Evolutionary conservation across 1,139 yeast species (phyloP).

Genomic region (Yamadazyma dushanensis): DNA sequence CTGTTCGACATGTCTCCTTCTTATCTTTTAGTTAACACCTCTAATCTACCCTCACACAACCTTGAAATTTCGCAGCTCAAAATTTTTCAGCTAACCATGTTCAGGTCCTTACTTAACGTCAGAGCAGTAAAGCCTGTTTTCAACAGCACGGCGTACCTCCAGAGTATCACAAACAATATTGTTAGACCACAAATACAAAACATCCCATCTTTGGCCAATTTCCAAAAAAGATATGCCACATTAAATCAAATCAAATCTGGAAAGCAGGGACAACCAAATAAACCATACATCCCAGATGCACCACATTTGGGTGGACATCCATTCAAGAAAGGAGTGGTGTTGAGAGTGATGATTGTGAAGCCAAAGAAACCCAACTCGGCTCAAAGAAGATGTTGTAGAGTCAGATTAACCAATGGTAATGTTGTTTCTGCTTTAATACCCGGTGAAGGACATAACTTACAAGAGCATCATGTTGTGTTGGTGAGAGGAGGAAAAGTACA

Average conservation of each 20-base stretch:
- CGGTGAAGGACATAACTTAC: slow-evolving; percentile 98
- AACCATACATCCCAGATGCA: slow-evolving; percentile 52
- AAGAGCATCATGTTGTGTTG: slow-evolving; percentile 94
- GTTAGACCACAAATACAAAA: neutral
- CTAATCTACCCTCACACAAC: no score
- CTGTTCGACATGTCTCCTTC: no score
- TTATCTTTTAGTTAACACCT: no score
- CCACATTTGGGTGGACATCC: slow-evolving; percentile 86
- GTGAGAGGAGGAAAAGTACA: slow-evolving; percentile 98
- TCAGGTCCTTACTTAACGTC: slow-evolving; percentile 14
- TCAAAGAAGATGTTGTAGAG: slow-evolving; percentile 95
- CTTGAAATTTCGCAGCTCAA: slow-evolving; percentile 7
- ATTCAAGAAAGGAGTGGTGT: slow-evolving; percentile 89
- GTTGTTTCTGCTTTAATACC: slow-evolving; percentile 92
- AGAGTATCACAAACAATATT: slow-evolving; percentile 6
- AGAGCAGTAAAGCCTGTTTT: slow-evolving; percentile 7
- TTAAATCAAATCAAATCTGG: slow-evolving; percentile 74
- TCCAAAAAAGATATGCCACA: slow-evolving; percentile 58
- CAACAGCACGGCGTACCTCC: slow-evolving; percentile 8
- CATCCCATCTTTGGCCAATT: slow-evolving; percentile 7
- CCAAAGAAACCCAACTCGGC: slow-evolving; percentile 99
- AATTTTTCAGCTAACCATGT: slow-evolving; percentile 14
- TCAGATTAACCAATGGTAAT: slow-evolving; percentile 86
- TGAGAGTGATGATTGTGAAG: slow-evolving; percentile 89
- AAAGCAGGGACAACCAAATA: slow-evolving; percentile 54